Evolutionary conservation across 768 basidiomycete species (phyloP).

Genomic region (Tylopilus intermedius): DNA sequence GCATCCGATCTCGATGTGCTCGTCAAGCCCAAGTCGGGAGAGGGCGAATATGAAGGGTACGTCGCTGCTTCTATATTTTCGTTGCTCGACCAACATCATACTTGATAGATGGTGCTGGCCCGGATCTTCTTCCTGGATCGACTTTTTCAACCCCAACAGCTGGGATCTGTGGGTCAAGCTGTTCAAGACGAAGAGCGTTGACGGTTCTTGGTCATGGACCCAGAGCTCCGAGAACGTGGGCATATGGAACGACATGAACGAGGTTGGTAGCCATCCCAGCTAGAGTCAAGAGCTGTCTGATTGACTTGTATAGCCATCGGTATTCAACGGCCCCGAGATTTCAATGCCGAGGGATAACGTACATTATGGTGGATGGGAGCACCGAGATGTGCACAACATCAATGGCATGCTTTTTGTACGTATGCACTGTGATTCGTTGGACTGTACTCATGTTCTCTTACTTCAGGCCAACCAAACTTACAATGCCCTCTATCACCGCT

Average conservation of each 20-base stretch:
- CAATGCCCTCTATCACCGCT: constrained; percentile 72
- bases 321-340: constrained; percentile 99
- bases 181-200: constrained; percentile 59
- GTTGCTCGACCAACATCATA: not conserved
- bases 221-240: constrained; percentile 78
- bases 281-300: not conserved
- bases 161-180: constrained; percentile 90
- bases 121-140: constrained; percentile 93
- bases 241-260: constrained; percentile 99
- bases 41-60: constrained; percentile 84
- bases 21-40: constrained; percentile 74
- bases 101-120: constrained; percentile 83
- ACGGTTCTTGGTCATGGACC: constrained; percentile 67
- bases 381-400: constrained; percentile 95
- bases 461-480: constrained; percentile 79
- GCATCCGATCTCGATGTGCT: constrained; percentile 80
- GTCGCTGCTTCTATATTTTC: not conserved
- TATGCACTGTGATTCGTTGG: constrained; percentile 1
- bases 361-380: constrained; percentile 95
- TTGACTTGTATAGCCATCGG: constrained; percentile 61
- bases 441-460: not conserved
- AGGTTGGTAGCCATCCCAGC: constrained; percentile 47
- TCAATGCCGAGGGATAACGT: constrained; percentile 71
- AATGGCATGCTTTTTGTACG: constrained; percentile 91
- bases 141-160: constrained; percentile 87